These are phyloP conservation scores for Endoconidiophora laricicola DNA, from an alignment of 2,329 filamentous ascomycete genomes.

Conservation along the genomic window DNA sequence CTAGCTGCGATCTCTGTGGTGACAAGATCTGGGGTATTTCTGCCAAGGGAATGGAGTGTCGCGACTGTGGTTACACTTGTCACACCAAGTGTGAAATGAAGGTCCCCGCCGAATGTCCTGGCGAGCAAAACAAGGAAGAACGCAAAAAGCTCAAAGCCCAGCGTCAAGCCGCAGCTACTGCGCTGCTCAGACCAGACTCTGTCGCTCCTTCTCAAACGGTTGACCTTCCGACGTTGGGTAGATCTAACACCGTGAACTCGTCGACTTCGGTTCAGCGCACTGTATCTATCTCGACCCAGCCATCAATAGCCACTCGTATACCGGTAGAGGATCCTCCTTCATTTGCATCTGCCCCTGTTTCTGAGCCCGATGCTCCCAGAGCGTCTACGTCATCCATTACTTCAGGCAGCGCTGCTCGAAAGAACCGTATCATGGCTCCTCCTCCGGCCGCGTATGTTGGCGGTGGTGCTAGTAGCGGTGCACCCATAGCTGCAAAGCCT, in stretches of 20 bases:
- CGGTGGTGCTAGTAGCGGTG: constrained; percentile 37
- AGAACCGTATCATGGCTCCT: constrained; percentile 68
- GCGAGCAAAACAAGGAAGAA: constrained; percentile 84
- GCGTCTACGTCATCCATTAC: constrained; percentile 9
- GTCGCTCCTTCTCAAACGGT: constrained; percentile 34
- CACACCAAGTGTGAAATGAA: constrained; percentile 99
- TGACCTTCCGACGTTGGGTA: constrained; percentile 51
- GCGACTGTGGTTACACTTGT: constrained; percentile 93
- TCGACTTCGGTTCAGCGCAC: constrained; percentile 70
- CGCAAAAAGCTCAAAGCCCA: constrained; percentile 84
- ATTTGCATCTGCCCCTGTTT: neutral
- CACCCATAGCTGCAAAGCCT: constrained; percentile 26
- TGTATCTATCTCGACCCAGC: constrained; percentile 38
- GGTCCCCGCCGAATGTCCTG: constrained; percentile 86
- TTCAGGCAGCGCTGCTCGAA: constrained; percentile 24
- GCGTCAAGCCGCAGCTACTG: constrained; percentile 62
- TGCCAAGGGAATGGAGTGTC: constrained; percentile 90
- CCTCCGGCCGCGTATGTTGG: constrained; percentile 70
- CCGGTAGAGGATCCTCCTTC: constrained; percentile 32
- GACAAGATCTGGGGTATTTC: constrained; percentile 95
- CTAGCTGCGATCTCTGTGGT: constrained; percentile 91
- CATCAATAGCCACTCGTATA: constrained; percentile 23
- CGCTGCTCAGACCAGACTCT: constrained; percentile 33
- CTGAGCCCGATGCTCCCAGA: constrained; percentile 15
- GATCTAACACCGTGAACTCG: constrained; percentile 80